These are phyloP conservation scores for Cryphonectria parasitica DNA, from an alignment of 2,329 filamentous ascomycete genomes.

Conservation along the genomic window DNA sequence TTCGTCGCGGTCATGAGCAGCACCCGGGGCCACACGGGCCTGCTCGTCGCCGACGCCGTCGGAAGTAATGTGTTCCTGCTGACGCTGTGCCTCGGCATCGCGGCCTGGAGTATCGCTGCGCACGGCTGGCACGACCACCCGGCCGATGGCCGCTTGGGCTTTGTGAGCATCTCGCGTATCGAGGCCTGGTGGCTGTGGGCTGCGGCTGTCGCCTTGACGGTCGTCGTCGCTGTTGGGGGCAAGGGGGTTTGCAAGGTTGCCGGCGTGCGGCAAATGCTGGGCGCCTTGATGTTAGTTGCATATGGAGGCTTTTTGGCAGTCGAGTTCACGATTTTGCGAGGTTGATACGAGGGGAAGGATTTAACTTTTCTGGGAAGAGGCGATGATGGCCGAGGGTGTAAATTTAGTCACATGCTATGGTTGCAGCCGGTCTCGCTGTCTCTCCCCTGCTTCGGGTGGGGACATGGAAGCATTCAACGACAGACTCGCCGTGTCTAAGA, in stretches of 20 bases:
- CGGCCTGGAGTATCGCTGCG: conserved; percentile 24
- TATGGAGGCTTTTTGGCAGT: conserved; percentile 27
- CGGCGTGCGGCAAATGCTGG: conserved; percentile 26
- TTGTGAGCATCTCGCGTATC: conserved; percentile 24
- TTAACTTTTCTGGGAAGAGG: neutral
- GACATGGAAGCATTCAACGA: neutral
- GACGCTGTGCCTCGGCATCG: conserved; percentile 51
- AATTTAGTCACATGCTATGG: neutral
- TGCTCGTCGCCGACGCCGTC: conserved; percentile 56
- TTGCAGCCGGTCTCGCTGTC: neutral
- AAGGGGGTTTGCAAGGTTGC: conserved; percentile 20
- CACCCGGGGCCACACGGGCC: conserved; percentile 49
- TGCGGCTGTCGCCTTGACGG: conserved; percentile 15
- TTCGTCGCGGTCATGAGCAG: conserved; percentile 54
- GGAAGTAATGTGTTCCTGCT: conserved; percentile 60
- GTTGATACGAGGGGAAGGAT: neutral
- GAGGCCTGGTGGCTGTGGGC: conserved; percentile 29
- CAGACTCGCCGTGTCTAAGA: neutral
- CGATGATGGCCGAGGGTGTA: neutral
- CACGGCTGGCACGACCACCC: conserved; percentile 29
- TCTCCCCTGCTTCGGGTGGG: neutral
- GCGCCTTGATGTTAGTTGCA: conserved; percentile 25
- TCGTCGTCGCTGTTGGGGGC: conserved; percentile 23
- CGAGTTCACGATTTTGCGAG: conserved; percentile 26
- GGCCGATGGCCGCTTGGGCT: conserved; percentile 15